Conservation (phyloP, 208 protist species). For the Wallacemonas sp. region DNA sequence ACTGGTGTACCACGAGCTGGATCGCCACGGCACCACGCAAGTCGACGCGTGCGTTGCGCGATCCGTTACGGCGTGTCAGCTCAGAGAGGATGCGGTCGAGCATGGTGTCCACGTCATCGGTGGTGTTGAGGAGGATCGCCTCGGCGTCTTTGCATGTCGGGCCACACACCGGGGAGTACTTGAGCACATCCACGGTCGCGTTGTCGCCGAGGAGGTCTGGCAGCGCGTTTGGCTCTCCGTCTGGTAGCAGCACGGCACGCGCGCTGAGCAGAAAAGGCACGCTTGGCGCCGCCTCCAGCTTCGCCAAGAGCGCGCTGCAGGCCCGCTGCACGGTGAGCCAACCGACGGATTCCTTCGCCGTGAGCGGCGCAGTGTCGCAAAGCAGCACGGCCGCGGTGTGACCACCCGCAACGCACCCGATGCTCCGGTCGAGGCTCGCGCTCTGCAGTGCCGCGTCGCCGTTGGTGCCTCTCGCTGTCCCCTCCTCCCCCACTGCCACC, state of each 20-base stretch:
- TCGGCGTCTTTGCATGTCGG: constrained; percentile 24
- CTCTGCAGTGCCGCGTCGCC: constrained; percentile 23
- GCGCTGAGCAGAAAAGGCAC: constrained; percentile 23
- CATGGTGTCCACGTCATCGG: constrained; percentile 30
- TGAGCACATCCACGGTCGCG: constrained; percentile 18
- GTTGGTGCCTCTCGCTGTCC: neutral
- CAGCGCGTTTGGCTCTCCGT: constrained; percentile 16
- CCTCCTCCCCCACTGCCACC: constrained; percentile 25
- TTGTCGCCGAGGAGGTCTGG: constrained; percentile 26
- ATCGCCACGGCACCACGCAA: constrained; percentile 30
- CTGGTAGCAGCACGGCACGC: constrained; percentile 29
- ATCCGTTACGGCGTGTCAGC: neutral
- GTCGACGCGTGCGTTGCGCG: constrained; percentile 1
- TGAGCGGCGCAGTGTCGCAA: constrained; percentile 34
- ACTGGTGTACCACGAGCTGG: constrained; percentile 42
- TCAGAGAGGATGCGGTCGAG: constrained; percentile 11
- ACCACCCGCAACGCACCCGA: constrained; percentile 34
- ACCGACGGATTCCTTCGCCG: constrained; percentile 27
- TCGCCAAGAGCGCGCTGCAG: constrained; percentile 32
- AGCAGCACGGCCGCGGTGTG: constrained; percentile 35
- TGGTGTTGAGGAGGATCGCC: constrained; percentile 19
- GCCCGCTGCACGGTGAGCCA: constrained; percentile 40
- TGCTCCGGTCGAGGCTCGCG: constrained; percentile 20
- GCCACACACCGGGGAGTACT: constrained; percentile 46
- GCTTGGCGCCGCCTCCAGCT: constrained; percentile 21